Evolutionary conservation across 768 basidiomycete genomes (phyloP).

Genomic region (Tricholoma furcatifolium): DNA sequence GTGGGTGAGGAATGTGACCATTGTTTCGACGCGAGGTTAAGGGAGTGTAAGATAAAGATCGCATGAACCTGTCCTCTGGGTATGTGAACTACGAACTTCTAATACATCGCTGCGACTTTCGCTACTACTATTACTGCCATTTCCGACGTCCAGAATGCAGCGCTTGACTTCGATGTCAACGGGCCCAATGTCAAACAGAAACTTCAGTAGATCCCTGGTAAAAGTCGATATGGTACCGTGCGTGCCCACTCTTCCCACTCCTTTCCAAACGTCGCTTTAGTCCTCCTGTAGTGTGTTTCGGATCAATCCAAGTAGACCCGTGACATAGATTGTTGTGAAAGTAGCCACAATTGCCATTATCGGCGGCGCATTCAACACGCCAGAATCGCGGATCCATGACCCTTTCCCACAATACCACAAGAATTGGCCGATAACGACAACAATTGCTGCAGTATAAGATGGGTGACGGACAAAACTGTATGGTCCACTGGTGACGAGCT

Average conservation of each 20-base stretch:
- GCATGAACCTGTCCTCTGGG: too few species aligned
- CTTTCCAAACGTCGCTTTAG: constrained; percentile 11
- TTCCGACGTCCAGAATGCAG: background rate
- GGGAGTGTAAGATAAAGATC: too few species aligned
- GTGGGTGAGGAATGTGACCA: too few species aligned
- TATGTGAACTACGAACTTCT: too few species aligned
- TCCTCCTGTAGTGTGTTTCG: constrained; percentile 12
- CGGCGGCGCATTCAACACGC: background rate
- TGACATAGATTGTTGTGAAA: background rate
- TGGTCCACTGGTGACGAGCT: constrained; percentile 29
- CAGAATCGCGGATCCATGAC: constrained; percentile 5
- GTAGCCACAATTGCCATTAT: constrained; percentile 1
- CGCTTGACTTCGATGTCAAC: background rate
- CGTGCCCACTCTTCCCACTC: constrained; percentile 18
- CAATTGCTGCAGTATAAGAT: constrained; percentile 24
- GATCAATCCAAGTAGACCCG: background rate
- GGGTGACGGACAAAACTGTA: constrained; percentile 34
- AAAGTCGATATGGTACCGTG: constrained; percentile 11
- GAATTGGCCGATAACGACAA: constrained; percentile 15
- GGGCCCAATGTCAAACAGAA: background rate
- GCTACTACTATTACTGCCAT: too few species aligned
- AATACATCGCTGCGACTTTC: too few species aligned
- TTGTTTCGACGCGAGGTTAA: too few species aligned
- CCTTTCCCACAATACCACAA: constrained; percentile 7
- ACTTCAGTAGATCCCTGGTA: constrained; percentile 5